A percentile compares a stretch with the other conserved stretches of the same genome.
These are phyloP conservation scores for Nannochloris sp. DNA, from an alignment of 139 green algal genomes.

Conservation along the genomic window DNA sequence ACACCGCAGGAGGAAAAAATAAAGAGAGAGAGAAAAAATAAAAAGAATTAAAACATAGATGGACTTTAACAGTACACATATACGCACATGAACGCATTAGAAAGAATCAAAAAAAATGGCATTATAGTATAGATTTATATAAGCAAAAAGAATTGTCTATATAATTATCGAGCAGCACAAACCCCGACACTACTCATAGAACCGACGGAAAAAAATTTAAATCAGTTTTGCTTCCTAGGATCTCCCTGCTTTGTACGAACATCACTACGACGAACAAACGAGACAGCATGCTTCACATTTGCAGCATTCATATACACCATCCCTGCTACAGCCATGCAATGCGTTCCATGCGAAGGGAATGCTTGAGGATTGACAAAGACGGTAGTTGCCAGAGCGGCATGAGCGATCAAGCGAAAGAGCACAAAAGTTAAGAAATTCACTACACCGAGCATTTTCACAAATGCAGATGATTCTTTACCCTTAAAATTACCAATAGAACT, in stretches of 20 bases:
- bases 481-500: conserved; percentile 7
- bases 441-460: not conserved
- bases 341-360: conserved; percentile 2
- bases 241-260: no score
- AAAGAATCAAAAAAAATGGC: not conserved
- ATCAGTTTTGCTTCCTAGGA: no score
- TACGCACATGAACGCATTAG: not conserved
- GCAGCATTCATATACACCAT: conserved; percentile 20
- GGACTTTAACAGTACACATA: not conserved
- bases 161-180: not conserved
- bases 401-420: conserved; percentile 9
- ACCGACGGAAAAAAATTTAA: not conserved
- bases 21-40: no score
- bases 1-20: no score
- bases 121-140: no score
- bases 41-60: not conserved
- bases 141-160: no score
- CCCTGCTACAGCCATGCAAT: conserved; percentile 5
- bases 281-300: not conserved
- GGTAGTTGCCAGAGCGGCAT: conserved; percentile 9
- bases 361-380: conserved; percentile 6
- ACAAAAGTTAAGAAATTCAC: conserved; percentile 8
- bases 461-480: not conserved
- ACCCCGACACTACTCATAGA: no score
- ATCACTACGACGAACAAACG: not conserved